Base-by-base conservation (phyloP, 1,284 basidiomycete species). In the Sutorius eximius region DNA sequence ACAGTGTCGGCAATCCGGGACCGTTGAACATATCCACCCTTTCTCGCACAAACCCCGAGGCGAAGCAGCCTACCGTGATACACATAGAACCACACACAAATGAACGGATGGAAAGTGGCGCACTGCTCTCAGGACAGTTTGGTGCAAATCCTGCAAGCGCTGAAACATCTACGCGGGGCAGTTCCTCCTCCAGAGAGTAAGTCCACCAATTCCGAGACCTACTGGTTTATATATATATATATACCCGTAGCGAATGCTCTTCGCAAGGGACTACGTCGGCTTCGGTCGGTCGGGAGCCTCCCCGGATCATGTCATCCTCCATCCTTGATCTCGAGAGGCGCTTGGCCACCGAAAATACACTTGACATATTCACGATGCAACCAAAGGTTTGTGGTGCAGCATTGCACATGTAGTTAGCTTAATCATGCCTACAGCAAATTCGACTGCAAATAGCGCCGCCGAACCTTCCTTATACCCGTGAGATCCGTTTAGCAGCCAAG, bases 301-400 rank as follows among this genome's bases (percentile, higher is more conserved):
- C 76, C 13, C 71, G 76, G 24, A 77, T 78, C 1, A 69, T 82
- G 59, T 73, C 76, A 7, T 81, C 82, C 67, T 80, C 89, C 4
- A 73, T 93, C 36, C 72, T 81, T 22, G 89, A 94, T 63, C 81
- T 99, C 22, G 96, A 99, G 70, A 76, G 81, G 33, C 81, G 91
- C 30, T 80, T 99, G 42, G 83, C 88, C 51, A 88, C 93, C 0
- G 82, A 89, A 44, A 79, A 82, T 30, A 93, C 92, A 5, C 75
- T 98, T 33, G 96, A 99, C 71, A 87, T 99, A 45, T 99, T 99
- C 71, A 92, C 93, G 1, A 96, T 99, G 95, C 83, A 85, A 63
- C 89, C 91, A 5, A 95, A 95, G 83, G 95, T 92, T 62, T 55
- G 77, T 51, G 40, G 45, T 33, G 10, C 37, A 27, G 2, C 22